Evolutionary conservation across 176 grass and related monocot species (phyloP).

Genomic region (Oryza officinalis): DNA sequence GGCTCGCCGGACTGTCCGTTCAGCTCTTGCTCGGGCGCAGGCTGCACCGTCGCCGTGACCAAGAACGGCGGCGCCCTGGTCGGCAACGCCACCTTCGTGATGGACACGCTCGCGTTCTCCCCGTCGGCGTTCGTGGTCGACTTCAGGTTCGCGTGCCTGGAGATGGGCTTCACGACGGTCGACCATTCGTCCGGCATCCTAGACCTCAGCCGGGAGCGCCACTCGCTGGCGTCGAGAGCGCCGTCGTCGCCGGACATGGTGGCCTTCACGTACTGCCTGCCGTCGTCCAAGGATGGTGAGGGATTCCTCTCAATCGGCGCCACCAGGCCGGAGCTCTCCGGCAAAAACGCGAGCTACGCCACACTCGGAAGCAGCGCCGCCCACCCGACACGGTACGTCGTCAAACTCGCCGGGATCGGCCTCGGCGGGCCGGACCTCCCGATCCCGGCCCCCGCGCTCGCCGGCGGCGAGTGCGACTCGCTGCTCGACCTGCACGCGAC

Average conservation of each 20-base stretch:
- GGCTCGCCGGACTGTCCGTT: constrained; percentile 30
- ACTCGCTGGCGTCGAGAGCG: constrained; percentile 22
- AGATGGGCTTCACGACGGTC: background rate
- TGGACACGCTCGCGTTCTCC: constrained; percentile 3
- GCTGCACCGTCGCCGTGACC: background rate
- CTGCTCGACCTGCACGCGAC: background rate
- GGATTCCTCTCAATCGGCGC: constrained; percentile 25
- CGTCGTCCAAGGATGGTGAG: background rate
- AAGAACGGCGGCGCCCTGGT: background rate
- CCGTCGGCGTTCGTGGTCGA: background rate
- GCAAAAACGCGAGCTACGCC: background rate
- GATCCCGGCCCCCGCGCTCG: background rate
- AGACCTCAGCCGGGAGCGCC: constrained; percentile 38
- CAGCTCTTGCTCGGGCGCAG: background rate
- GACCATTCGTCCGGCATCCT: background rate
- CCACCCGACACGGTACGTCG: background rate
- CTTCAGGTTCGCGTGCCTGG: constrained; percentile 23
- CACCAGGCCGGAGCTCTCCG: background rate
- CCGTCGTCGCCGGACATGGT: background rate
- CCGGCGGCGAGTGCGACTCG: background rate
- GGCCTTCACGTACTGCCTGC: constrained; percentile 41
- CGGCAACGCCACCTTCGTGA: background rate
- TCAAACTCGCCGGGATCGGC: constrained; percentile 19
- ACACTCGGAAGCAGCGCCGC: background rate
- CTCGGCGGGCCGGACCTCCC: background rate